phyloP scores from a whole-genome alignment of 805 yeast genomes.

The Jamesozyma lodderae region DNA sequence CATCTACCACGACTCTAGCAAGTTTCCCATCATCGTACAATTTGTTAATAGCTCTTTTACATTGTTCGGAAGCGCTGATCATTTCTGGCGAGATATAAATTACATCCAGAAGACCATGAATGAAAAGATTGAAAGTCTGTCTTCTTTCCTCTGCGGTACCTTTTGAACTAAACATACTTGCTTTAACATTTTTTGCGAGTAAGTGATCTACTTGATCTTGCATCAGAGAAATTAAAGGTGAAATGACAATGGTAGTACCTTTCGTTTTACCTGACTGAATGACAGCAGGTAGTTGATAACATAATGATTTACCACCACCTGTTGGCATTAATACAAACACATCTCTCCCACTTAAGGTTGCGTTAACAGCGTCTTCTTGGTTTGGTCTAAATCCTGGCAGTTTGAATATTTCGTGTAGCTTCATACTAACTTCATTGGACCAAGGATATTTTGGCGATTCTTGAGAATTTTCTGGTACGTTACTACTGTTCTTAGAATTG shows the following conservation, averaged over 20 bases:
- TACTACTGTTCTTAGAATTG: neutral
- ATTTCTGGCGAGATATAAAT: constrained; percentile 93
- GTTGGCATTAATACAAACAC: constrained; percentile 97
- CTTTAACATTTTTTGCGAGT: constrained; percentile 55
- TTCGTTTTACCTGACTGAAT: constrained; percentile 62
- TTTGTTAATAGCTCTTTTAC: constrained; percentile 52
- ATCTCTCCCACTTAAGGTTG: constrained; percentile 69
- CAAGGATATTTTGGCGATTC: constrained; percentile 34
- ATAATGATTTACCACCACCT: constrained; percentile 95
- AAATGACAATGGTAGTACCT: constrained; percentile 87
- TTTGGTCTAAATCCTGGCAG: constrained; percentile 65
- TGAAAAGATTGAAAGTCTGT: constrained; percentile 53
- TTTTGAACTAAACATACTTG: constrained; percentile 84
- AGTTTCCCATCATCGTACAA: constrained; percentile 49
- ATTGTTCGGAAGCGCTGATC: constrained; percentile 68
- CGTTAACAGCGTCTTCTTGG: constrained; percentile 80
- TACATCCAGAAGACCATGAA: constrained; percentile 60
- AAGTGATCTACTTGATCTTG: constrained; percentile 93
- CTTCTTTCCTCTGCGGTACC: constrained; percentile 56
- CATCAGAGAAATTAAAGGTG: constrained; percentile 94
- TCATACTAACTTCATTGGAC: constrained; percentile 57
- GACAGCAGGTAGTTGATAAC: constrained; percentile 92
- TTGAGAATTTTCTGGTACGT: neutral
- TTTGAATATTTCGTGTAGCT: constrained; percentile 53
- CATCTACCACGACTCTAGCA: constrained; percentile 90